Base-by-base conservation (phyloP, 2,329 filamentous ascomycete species). In the Penicillium janthinellum region DNA sequence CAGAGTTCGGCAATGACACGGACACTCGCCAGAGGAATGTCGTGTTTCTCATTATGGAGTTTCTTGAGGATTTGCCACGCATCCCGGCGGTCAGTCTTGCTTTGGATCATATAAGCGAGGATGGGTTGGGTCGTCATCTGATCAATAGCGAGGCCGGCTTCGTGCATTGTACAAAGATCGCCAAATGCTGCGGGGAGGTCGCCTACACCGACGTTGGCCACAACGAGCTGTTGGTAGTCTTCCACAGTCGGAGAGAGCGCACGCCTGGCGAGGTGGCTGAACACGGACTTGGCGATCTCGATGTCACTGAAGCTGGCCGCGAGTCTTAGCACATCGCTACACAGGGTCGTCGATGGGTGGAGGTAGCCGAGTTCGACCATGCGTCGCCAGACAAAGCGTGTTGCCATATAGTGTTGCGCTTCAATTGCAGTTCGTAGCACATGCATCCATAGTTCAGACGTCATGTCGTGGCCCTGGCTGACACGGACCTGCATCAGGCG, bases 161-260 rank as follows among this genome's bases (percentile, higher is more conserved):
- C 82, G 22, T 84, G 78, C 89, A 96, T 95, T 71, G 92, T 88
- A 64, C 85, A 86, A 15, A 96, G 80, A 1, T 90, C 82, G 42
- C 85, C 84, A 38, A 96, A 81, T 0, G 90, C 89, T 28, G 86
- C 85, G 25, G 79, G 76, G 7, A 94, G 70, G 64, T 95, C 86
- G 1, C 82, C 80, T 3, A 79, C 78, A 15, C 75, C 74, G 11
- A 86, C 80, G 70, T 96, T 91, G 4, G 89, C 84, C 58, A 91
- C 87, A 6, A 93, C 79, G 31, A 97, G 82, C 31, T 89, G 83
- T 73, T 96, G 92, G 75, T 95, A 96, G 71, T 97, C 91, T 62
- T 89, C 82, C 5, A 83, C 75, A 8, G 82, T 79, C 39, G 92
- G 67, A 3, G 62, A 80, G 42, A 84, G 82, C 14, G 82, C 82